Evolutionary conservation across 2,329 filamentous ascomycete genomes (phyloP).

Genomic region (Neofusicoccum ribis): DNA sequence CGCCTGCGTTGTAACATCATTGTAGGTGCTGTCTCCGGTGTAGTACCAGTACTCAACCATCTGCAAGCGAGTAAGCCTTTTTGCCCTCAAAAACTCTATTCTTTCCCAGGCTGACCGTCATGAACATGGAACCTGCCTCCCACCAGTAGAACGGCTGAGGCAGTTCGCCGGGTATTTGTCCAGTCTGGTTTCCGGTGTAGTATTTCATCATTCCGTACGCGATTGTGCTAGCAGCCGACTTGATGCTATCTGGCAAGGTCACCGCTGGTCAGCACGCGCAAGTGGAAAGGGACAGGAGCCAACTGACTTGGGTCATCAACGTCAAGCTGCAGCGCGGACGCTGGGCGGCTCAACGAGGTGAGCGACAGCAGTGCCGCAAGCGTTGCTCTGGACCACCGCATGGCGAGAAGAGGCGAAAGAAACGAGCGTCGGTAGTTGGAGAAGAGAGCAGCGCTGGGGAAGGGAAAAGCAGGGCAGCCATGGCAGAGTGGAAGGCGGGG

Average conservation of each 20-base stretch:
- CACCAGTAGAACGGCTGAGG: constrained; percentile 61
- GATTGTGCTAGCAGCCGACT: constrained; percentile 45
- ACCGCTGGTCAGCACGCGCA: not conserved
- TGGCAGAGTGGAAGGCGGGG: not conserved
- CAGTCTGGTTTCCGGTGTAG: constrained; percentile 53
- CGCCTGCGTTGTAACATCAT: constrained; percentile 61
- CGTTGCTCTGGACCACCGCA: not conserved
- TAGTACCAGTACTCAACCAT: constrained; percentile 85
- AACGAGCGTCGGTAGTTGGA: not conserved
- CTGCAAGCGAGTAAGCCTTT: constrained; percentile 30
- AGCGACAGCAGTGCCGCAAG: constrained; percentile 1
- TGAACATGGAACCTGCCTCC: constrained; percentile 70
- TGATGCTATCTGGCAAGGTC: constrained; percentile 35
- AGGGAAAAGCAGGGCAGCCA: not conserved
- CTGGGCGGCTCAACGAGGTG: not conserved
- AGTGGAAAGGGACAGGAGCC: no score
- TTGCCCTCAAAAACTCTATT: not conserved
- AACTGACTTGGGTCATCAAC: constrained; percentile 6
- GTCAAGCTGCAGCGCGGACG: constrained; percentile 1
- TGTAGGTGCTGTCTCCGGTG: constrained; percentile 72
- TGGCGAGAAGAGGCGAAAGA: not conserved
- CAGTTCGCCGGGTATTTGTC: constrained; percentile 53
- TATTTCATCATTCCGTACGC: constrained; percentile 53
- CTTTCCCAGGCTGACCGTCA: not conserved
- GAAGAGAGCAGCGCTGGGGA: not conserved